Conservation (phyloP, 306 rosid species). For the Castanopsis chinensis region DNA sequence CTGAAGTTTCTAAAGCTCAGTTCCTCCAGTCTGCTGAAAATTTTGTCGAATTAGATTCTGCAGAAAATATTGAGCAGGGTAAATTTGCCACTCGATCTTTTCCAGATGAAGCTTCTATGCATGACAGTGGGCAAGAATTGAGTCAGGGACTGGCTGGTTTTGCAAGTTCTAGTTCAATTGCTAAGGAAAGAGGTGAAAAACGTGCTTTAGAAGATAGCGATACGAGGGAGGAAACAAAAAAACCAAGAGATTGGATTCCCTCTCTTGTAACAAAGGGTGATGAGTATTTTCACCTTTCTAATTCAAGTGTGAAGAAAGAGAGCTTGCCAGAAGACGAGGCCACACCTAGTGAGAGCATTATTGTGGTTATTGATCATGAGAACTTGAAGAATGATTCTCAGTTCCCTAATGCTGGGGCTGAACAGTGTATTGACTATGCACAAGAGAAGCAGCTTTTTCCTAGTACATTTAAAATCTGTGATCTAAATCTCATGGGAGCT, state of each 20-base stretch:
- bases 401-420: conserved; percentile 45
- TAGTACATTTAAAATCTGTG: conserved; percentile 85
- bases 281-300: conserved; percentile 46
- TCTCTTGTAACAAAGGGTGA: conserved; percentile 44
- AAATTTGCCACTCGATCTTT: conserved; percentile 41
- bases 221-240: conserved; percentile 54
- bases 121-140: conserved; percentile 40
- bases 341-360: conserved; percentile 34
- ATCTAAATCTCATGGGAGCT: conserved; percentile 87
- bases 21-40: conserved; percentile 35
- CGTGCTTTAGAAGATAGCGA: conserved; percentile 52
- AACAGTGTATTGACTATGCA: conserved; percentile 47
- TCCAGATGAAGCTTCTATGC: conserved; percentile 37
- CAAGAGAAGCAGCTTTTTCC: conserved; percentile 68
- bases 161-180: conserved; percentile 42
- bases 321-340: conserved; percentile 38
- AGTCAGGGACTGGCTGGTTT: conserved; percentile 31
- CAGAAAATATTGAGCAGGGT: conserved; percentile 36
- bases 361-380: conserved; percentile 40
- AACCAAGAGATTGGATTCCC: conserved; percentile 61
- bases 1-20: conserved; percentile 39
- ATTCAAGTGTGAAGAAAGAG: conserved; percentile 45
- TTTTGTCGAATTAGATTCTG: conserved; percentile 41
- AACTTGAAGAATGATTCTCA: conserved; percentile 43
- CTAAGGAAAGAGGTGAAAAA: conserved; percentile 66